Percentiles rank a stretch among this genome's conserved stretches.
These are phyloP conservation scores for Alternaria ethzedia DNA, from an alignment of 2,329 filamentous ascomycete species.

Conservation along the genomic window DNA sequence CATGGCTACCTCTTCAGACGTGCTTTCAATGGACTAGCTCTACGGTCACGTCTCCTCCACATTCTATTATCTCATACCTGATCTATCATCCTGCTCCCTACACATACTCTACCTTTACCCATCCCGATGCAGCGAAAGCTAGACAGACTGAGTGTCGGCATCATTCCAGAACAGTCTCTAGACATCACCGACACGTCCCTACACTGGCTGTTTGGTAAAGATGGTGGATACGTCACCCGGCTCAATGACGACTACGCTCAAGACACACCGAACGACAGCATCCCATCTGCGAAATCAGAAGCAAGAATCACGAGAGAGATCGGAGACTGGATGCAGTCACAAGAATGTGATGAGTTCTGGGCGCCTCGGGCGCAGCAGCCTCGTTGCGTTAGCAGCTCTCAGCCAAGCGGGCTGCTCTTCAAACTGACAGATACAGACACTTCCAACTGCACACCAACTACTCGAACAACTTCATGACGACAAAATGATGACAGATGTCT, in stretches of 20 bases:
- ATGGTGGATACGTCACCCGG: slow-evolving; percentile 3
- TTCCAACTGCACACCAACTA: slow-evolving; percentile 7
- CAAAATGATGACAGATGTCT: background rate
- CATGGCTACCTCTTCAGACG: background rate
- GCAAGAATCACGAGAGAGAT: slow-evolving; percentile 23
- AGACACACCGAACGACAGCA: background rate
- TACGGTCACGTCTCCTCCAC: background rate
- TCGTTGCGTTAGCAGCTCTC: slow-evolving; percentile 5
- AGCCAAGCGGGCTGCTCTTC: background rate
- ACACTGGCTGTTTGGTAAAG: slow-evolving; percentile 10
- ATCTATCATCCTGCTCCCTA: background rate
- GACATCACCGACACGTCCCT: slow-evolving; percentile 3
- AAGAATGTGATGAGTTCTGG: slow-evolving; percentile 23
- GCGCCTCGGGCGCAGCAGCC: slow-evolving; percentile 3
- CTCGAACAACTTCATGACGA: slow-evolving; percentile 3
- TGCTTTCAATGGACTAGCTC: background rate
- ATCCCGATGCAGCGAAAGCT: background rate
- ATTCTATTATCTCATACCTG: background rate
- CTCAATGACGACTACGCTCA: background rate
- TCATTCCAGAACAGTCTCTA: slow-evolving; percentile 10
- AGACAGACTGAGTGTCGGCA: slow-evolving; percentile 14
- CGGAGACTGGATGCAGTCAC: slow-evolving; percentile 23
- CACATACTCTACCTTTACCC: background rate
- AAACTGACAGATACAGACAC: slow-evolving; percentile 10
- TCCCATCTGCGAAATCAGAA: slow-evolving; percentile 10